Base-by-base conservation (phyloP, 139 green algal species). In the Micractinium conductrix region DNA sequence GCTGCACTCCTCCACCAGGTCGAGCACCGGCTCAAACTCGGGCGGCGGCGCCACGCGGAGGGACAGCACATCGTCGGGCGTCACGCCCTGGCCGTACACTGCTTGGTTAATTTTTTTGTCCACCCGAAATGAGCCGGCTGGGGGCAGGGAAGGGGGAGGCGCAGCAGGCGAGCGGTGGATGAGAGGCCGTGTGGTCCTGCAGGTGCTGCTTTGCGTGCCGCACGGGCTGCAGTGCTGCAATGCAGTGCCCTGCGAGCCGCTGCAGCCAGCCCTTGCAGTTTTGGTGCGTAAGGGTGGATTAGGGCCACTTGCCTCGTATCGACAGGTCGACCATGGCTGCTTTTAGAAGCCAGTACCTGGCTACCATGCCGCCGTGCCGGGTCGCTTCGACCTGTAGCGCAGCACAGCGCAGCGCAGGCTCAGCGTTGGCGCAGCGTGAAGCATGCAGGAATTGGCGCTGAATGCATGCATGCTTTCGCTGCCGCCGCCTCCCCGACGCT, bases 301-400 rank as follows among this genome's bases (percentile, higher is more conserved):
- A n/a, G n/a, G n/a, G n/a, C n/a, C n/a, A n/a, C n/a, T n/a, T n/a
- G 37, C 69, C 69, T 37, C 69, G 43, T 21, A 76, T 40, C 2
- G 69, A 48, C 6, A 76, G 22, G 69, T 76, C 69, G 8, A 76
- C 38, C 69, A 76, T 76, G 69, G 24, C n/a, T 10, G 38, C 69
- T 9, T 76, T 8, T 19, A 48, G 7, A 2, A 5, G 35, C 9
- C 10, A 76, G 40, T 76, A 76, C 22, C 42, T 50, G 7, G 69
- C 69, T 7, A 76, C 7, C 33, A 72, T 19, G 35, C 65, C 65
- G 65, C 16, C 65, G 26, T 35, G n/a, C n/a, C n/a, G n/a, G 10
- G 17, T 21, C 10, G 58, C 16, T 26, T 28, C 21, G 24, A 67
- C 21, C 58, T 67, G 58, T 22, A 63, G 55, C 10, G 24, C 2